These are phyloP conservation scores for Wickerhamiella nectarea DNA, from an alignment of 805 yeast species.

Conservation along the genomic window DNA sequence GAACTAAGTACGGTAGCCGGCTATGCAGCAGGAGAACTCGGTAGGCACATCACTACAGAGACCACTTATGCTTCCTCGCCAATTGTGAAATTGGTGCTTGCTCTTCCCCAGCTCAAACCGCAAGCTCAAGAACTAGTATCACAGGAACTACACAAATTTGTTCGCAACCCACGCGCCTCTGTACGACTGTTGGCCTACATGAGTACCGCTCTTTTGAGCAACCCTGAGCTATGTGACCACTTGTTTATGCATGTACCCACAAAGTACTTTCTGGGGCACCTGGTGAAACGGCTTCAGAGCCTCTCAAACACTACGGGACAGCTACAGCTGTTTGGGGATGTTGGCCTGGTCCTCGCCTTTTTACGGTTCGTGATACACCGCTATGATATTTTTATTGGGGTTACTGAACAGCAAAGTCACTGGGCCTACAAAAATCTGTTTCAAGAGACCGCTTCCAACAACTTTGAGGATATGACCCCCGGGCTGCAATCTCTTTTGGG, in stretches of 20 bases:
- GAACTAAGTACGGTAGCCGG: constrained; percentile 1
- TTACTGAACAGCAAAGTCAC: constrained; percentile 8
- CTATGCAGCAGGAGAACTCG: constrained; percentile 1
- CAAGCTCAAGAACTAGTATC: constrained; percentile 12
- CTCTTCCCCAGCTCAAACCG: constrained; percentile 7
- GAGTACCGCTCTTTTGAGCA: constrained; percentile 37
- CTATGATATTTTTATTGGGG: constrained; percentile 21
- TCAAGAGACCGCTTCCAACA: constrained; percentile 14
- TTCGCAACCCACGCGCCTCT: constrained; percentile 2
- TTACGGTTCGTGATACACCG: constrained; percentile 30
- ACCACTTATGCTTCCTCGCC: background rate
- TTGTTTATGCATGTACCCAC: constrained; percentile 37
- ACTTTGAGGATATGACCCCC: constrained; percentile 13
- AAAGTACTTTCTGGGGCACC: constrained; percentile 29
- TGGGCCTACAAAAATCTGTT: constrained; percentile 11
- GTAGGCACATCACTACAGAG: background rate
- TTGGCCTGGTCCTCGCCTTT: constrained; percentile 46
- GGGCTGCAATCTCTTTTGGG: constrained; percentile 29
- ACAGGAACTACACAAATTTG: constrained; percentile 8
- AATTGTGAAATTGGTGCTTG: background rate
- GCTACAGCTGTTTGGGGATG: constrained; percentile 32
- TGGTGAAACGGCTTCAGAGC: constrained; percentile 31
- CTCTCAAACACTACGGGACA: background rate
- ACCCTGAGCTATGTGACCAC: constrained; percentile 31
- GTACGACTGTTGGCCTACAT: constrained; percentile 20